Base-by-base conservation (phyloP, 257 asterid species). In the Linaria vulgaris region DNA sequence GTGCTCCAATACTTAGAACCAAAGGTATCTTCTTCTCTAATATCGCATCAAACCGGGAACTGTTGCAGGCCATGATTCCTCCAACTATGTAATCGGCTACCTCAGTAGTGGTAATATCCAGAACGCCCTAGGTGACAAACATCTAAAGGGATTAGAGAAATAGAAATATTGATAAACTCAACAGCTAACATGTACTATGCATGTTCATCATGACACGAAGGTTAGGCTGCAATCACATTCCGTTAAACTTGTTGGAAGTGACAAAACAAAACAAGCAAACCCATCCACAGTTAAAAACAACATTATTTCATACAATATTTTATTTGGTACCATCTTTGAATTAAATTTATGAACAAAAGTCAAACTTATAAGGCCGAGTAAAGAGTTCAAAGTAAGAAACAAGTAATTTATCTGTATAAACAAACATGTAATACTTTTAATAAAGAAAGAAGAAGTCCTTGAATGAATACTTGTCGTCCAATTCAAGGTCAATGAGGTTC, bases 81-180 rank as follows among this genome's bases (percentile, higher is more conserved):
- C 99, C 99, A 67, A 92, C 96, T 61, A 92, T 17, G 72, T 79
- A 83, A 74, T 92, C 99, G 56, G 99, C 97, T 59, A 89, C 95
- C 75, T 89, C 99, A 13, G 99, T 87, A 34, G 99, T 92, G 23
- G 97, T 92, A 67, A 92, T 81, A 79, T 92, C 98, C 85, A 92
- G 65, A 60, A 89, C 91, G 69, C 97, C 98, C 98, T 92, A 60
- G 0, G 53, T 12, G 52, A 50, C 59, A 72, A 23, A 59, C 52
- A 62, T 69, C 71, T 31, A 64, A 30, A 61, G 46, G 60, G 34
- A 53, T 6, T 16, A 53, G 61, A 41, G 12, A 65, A 45, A 8
- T 9, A 43, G 22, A 50, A 54, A 65, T 15, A 56, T 39, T 43
- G 46, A 24, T 22, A 39, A 55, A 43, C 23, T 25, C 59, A 74